These are phyloP conservation scores for Globisporangium carolinianum DNA, from an alignment of 352 stramenopile species.

Conservation along the genomic window DNA sequence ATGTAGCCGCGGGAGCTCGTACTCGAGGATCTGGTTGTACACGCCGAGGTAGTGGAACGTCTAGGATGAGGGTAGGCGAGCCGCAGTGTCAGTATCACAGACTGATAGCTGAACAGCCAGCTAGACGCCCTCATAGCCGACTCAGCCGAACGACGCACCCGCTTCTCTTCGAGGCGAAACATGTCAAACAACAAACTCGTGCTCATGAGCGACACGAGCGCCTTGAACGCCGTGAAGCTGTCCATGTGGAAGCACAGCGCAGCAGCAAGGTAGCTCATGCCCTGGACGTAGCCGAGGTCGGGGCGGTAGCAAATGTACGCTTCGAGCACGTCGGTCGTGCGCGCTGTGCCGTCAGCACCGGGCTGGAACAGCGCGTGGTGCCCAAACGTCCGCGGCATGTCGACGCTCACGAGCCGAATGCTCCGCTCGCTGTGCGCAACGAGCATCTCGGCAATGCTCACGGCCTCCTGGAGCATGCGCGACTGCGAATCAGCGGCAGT, in stretches of 20 bases:
- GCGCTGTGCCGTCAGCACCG: slow-evolving; percentile 60
- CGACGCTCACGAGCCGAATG: slow-evolving; percentile 75
- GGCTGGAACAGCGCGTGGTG: slow-evolving; percentile 74
- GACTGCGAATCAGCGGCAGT: slow-evolving; percentile 3
- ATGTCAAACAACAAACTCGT: slow-evolving; percentile 85
- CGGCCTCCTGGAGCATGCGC: slow-evolving; percentile 51
- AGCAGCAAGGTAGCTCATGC: slow-evolving; percentile 85
- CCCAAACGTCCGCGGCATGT: slow-evolving; percentile 84
- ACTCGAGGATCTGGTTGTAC: slow-evolving; percentile 77
- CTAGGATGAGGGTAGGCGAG: slow-evolving; percentile 15
- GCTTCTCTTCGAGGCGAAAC: slow-evolving; percentile 74
- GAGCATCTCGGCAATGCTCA: slow-evolving; percentile 75
- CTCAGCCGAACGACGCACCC: slow-evolving; percentile 30
- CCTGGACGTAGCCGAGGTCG: slow-evolving; percentile 81
- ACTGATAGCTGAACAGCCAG: too few relatives aligned
- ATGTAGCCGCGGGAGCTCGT: slow-evolving; percentile 58
- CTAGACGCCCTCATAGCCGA: too few relatives aligned
- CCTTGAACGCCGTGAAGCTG: slow-evolving; percentile 84
- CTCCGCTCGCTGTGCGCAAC: slow-evolving; percentile 74
- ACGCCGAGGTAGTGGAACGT: slow-evolving; percentile 82
- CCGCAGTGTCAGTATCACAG: too few relatives aligned
- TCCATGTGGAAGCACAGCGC: slow-evolving; percentile 85
- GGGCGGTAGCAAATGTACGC: slow-evolving; percentile 85
- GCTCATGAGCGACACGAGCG: slow-evolving; percentile 74
- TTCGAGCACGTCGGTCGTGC: slow-evolving; percentile 75